phyloP scores from a whole-genome alignment of 2,329 filamentous ascomycete species.

The Cladosporium sp. region DNA sequence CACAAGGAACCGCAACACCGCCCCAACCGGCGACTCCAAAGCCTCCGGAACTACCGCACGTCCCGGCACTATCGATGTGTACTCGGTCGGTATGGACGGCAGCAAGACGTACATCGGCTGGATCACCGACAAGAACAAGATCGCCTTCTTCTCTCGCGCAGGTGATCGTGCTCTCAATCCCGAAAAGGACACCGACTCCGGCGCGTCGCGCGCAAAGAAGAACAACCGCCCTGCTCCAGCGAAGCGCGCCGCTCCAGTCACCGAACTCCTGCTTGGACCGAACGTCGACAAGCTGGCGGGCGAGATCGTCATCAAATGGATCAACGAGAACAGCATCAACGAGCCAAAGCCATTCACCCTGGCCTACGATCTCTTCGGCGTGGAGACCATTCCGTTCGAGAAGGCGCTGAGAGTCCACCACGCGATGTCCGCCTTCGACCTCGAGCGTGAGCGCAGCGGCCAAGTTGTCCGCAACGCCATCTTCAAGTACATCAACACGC shows the following conservation, averaged over 20 bases:
- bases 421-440: conserved; percentile 14
- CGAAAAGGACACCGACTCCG: neutral
- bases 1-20: neutral
- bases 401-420: conserved; percentile 9
- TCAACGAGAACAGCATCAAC: neutral
- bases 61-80: conserved; percentile 1
- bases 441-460: conserved; percentile 17
- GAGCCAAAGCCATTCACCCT: neutral
- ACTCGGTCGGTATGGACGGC: neutral
- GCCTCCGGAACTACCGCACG: neutral
- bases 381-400: neutral
- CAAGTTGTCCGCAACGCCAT: conserved; percentile 19
- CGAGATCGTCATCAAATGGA: conserved; percentile 3
- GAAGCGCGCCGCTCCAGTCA: neutral
- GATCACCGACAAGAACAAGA: neutral
- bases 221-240: neutral
- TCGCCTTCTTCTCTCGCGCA: neutral
- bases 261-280: neutral
- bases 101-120: neutral
- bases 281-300: neutral
- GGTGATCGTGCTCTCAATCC: conserved; percentile 1
- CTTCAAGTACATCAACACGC: conserved; percentile 17
- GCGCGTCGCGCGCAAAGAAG: neutral
- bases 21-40: neutral
- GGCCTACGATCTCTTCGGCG: neutral